Conservation (phyloP, 495 filamentous ascomycete species). For the Talaromyces liani region DNA sequence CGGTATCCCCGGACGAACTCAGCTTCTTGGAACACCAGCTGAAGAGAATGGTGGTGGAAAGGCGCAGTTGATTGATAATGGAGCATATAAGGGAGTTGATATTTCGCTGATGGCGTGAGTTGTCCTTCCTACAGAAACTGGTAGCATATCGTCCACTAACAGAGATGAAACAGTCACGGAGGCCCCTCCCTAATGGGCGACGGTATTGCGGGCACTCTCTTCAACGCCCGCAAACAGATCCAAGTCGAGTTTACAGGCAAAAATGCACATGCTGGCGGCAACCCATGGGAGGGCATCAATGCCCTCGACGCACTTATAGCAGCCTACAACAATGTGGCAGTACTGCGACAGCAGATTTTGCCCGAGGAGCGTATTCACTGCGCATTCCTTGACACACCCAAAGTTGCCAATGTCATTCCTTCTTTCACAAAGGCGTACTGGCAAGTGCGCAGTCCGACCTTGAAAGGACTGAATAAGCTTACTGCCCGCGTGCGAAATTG, state of each 20-base stretch:
- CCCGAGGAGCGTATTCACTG: constrained; percentile 53
- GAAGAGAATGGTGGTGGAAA: constrained; percentile 69
- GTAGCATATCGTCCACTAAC: not conserved
- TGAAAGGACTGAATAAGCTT: constrained; percentile 39
- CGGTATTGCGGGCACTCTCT: constrained; percentile 26
- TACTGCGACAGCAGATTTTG: constrained; percentile 56
- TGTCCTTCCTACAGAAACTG: too few species aligned
- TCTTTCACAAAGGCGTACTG: constrained; percentile 46
- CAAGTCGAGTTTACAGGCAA: constrained; percentile 27
- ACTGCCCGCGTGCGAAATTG: constrained; percentile 46
- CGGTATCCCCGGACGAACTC: constrained; percentile 45
- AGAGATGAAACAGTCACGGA: not conserved
- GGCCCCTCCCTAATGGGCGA: constrained; percentile 6
- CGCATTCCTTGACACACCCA: constrained; percentile 51
- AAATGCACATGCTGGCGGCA: constrained; percentile 50
- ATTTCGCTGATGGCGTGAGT: constrained; percentile 46
- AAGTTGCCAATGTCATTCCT: constrained; percentile 56
- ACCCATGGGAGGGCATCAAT: constrained; percentile 58
- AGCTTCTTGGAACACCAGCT: constrained; percentile 62
- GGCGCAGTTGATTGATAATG: constrained; percentile 53
- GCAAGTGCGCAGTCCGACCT: constrained; percentile 42
- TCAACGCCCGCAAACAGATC: constrained; percentile 34
- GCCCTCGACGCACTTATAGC: constrained; percentile 55
- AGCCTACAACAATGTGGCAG: constrained; percentile 54
- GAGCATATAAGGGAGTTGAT: constrained; percentile 58